Base-by-base conservation (phyloP, 345 rosid genomes). In the Cardamine chenopodiifolia region DNA sequence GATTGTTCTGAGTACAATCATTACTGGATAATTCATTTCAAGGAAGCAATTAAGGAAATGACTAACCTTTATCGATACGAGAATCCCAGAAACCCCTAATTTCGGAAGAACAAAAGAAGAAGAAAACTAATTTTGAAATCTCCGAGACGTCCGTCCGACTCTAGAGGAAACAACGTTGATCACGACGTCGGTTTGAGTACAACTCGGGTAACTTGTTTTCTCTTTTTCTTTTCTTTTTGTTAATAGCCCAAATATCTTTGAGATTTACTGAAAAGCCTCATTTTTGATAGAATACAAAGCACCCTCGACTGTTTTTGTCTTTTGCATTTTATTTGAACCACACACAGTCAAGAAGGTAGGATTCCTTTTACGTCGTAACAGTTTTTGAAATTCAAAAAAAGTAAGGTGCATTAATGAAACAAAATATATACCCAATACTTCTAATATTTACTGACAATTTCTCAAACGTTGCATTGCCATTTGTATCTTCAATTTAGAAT, bases 31-130 rank as follows among this genome's bases (percentile, higher is more conserved):
- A 29, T 54, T 42, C 56, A 37, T 26, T 71, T 35, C 7, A 18
- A 14, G 5, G 42, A 26, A 26, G 8, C 0, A 6, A 26, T 62
- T 50, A 14, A 12, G 22, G 12, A 34, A 55, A 56, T 19, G 32
- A 37, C 78, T 47, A 35, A 74, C 78, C 78, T 74, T 57, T 57
- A 13, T 42, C 45, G 63, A 63, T 29, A 5, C 7, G 48, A 29
- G 42, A 47, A 66, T 57, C 58, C 32, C 71, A 34, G 42, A 57
- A 34, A 74, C 3, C 78, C 78, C 78, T 74, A 74, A 56, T 23
- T 73, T 47, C 32, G 25, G 45, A 52, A 47, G 66, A 57, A 26
- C 40, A 44, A 17, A 11, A 17, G 40, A 47, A 10, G 31, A 71
- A 37, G 61, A 50, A 48, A 26, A 17, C 12, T 71, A 26, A 50